A percentile compares a stretch with the other conserved stretches of the same genome.
phyloP scores from a whole-genome alignment of 1,284 basidiomycete species.

The Ganoderma boninense region DNA sequence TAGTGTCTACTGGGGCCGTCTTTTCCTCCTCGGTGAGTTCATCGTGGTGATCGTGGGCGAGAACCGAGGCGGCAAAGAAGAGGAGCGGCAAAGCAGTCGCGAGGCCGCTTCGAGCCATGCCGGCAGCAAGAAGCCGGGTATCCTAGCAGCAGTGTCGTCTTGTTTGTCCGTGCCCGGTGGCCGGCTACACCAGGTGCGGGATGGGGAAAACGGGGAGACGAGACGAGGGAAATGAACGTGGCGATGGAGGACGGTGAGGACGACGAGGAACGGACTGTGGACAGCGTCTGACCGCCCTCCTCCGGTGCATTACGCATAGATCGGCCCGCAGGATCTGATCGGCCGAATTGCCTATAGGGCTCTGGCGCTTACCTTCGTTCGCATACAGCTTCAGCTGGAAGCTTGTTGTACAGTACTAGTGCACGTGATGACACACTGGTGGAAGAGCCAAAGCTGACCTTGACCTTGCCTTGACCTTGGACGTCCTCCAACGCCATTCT shows the following conservation, averaged over 20 bases:
- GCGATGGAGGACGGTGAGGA: neutral
- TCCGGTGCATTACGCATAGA: neutral
- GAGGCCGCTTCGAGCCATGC: conserved; percentile 21
- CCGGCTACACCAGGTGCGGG: neutral
- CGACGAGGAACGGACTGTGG: neutral
- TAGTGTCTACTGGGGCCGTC: conserved; percentile 75
- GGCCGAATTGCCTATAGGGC: neutral
- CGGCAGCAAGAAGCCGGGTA: neutral
- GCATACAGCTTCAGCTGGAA: too few species aligned
- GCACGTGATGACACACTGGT: too few species aligned
- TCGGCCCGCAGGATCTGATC: neutral
- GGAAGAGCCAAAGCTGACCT: too few species aligned
- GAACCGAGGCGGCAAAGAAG: conserved; percentile 23
- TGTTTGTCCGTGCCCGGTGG: neutral
- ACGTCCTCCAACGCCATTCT: too few species aligned
- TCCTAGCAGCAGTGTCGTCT: neutral
- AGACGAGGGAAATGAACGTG: neutral
- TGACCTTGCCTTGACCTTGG: too few species aligned
- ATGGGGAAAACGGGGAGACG: neutral
- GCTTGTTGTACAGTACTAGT: too few species aligned
- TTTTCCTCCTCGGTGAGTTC: conserved; percentile 69
- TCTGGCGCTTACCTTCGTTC: neutral
- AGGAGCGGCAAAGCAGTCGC: conserved; percentile 25
- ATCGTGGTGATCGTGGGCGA: conserved; percentile 70
- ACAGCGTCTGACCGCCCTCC: neutral